Evolutionary conservation across 176 grass and related monocot species (phyloP), one percentile per base, ranked within the genome.

Genomic region (Phyllostachys edulis): DNA sequence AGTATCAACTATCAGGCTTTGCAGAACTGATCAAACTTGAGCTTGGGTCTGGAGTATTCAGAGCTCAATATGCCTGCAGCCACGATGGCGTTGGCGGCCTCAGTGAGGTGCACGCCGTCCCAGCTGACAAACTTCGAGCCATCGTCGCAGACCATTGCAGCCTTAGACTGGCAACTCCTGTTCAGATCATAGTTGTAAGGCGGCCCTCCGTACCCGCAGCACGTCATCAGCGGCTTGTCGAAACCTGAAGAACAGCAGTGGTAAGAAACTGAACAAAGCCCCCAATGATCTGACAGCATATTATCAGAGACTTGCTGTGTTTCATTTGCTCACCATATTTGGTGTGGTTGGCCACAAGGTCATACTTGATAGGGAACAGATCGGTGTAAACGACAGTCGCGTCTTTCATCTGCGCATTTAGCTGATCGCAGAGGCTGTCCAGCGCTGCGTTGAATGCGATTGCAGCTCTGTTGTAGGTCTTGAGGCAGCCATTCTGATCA

Each of bases 291-390:
- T 49, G 24, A 38, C 13, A 74, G 2, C 7, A 17, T 57, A 38
- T 5, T 29, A 59, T 47, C 0, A 17, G 24, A 50, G 71, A 62
- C 7, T 21, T 5, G 4, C 32, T 3, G 12, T 16, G 27, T 6
- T 60, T 49, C 23, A 12, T 47, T 27, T 73, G 27, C 91, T 87
- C 60, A 97, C 90, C 90, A 13, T 97, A 88, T 85, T 90, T 83
- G 1, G 82, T 79, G 78, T 91, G 80, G 79, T 94, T 94, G 9
- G 90, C 94, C 36, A 97, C 75, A 39, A 97, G 90, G 69, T 92
- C 88, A 71, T 97, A 97, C 84, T 97, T 97, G 59, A 94, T 89
- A 1, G 90, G 62, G 51, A 89, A 97, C 4, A 97, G 51, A 50
- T 97, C 92, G 6, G 92, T 94, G 52, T 88, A 89, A n/a, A 94